phyloP scores from a whole-genome alignment of 2,329 filamentous ascomycete genomes.

The Juglanconis sp. region DNA sequence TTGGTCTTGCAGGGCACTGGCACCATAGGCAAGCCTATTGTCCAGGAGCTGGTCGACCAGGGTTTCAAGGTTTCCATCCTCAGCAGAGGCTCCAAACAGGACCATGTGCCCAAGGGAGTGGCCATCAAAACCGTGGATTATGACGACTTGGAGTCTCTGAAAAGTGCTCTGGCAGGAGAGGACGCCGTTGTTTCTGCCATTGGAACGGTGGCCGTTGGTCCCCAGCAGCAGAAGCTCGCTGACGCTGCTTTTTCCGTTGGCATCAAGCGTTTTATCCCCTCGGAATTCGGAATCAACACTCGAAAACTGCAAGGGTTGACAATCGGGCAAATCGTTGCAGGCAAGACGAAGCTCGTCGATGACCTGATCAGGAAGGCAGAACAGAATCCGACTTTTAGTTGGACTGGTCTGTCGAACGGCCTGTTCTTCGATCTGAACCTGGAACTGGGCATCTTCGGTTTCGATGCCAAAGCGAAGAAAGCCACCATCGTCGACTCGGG shows the following conservation, averaged over 20 bases:
- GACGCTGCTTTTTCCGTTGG: slow-evolving; percentile 54
- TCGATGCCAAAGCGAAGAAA: slow-evolving; percentile 45
- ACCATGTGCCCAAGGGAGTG: slow-evolving; percentile 33
- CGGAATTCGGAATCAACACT: slow-evolving; percentile 46
- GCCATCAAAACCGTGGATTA: slow-evolving; percentile 46
- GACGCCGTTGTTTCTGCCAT: slow-evolving; percentile 55
- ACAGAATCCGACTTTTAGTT: slow-evolving; percentile 46
- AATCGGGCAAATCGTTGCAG: slow-evolving; percentile 26
- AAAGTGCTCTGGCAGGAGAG: slow-evolving; percentile 45
- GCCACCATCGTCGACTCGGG: slow-evolving; percentile 57
- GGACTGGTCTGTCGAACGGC: slow-evolving; percentile 58
- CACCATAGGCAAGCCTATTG: slow-evolving; percentile 29
- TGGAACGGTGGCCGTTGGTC: slow-evolving; percentile 35
- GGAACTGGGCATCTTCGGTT: slow-evolving; percentile 45
- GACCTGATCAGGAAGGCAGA: slow-evolving; percentile 50
- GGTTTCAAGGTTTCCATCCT: slow-evolving; percentile 51
- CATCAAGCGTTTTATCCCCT: slow-evolving; percentile 56
- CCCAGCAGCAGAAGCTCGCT: slow-evolving; percentile 45
- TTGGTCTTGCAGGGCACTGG: slow-evolving; percentile 28
- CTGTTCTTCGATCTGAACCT: slow-evolving; percentile 60
- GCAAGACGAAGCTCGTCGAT: slow-evolving; percentile 37
- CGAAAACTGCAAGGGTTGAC: slow-evolving; percentile 22
- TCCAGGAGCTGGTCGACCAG: slow-evolving; percentile 28
- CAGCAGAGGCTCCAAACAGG: slow-evolving; percentile 41
- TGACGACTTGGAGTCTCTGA: slow-evolving; percentile 39